Evolutionary conservation across 176 grass and related monocot genomes (phyloP).

Genomic region (Juncus effusus): DNA sequence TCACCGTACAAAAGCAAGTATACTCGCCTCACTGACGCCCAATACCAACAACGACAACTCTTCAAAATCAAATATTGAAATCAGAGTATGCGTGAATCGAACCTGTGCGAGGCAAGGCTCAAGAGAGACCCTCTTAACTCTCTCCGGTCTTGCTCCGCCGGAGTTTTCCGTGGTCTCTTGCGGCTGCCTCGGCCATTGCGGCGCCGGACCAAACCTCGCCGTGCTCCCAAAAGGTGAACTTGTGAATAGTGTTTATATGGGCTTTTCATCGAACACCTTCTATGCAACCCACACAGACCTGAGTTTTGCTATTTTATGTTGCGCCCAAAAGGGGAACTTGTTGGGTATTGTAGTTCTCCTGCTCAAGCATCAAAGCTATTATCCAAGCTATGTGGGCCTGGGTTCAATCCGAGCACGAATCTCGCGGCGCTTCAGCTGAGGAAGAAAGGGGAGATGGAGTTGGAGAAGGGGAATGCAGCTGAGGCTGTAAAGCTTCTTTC

Average conservation of each 20-base stretch:
- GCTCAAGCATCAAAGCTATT: constrained; percentile 52
- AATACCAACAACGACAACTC: background rate
- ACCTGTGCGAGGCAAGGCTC: constrained; percentile 72
- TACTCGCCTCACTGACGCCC: constrained; percentile 9
- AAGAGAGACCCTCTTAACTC: constrained; percentile 58
- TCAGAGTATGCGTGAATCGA: constrained; percentile 90
- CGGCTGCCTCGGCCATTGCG: constrained; percentile 79
- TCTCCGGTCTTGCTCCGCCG: constrained; percentile 52
- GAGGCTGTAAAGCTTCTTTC: constrained; percentile 70
- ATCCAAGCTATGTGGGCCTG: constrained; percentile 38
- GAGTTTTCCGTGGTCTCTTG: constrained; percentile 56
- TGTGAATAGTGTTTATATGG: constrained; percentile 6
- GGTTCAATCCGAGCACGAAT: constrained; percentile 43
- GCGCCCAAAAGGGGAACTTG: constrained; percentile 26
- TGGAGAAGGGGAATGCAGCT: constrained; percentile 42
- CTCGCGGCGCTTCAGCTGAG: constrained; percentile 47
- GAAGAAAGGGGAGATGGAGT: constrained; percentile 52
- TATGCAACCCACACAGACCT: too few relatives aligned
- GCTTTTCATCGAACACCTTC: too few relatives aligned
- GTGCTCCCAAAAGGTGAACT: constrained; percentile 33
- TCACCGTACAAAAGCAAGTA: constrained; percentile 1
- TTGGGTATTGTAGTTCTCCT: constrained; percentile 63
- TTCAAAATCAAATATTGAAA: constrained; percentile 26
- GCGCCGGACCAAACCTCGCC: constrained; percentile 57
- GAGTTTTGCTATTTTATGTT: background rate